A percentile compares a stretch with the other conserved stretches of the same genome.
phyloP scores from a whole-genome alignment of 108 stramenopile species.

The Seminavis robusta region DNA sequence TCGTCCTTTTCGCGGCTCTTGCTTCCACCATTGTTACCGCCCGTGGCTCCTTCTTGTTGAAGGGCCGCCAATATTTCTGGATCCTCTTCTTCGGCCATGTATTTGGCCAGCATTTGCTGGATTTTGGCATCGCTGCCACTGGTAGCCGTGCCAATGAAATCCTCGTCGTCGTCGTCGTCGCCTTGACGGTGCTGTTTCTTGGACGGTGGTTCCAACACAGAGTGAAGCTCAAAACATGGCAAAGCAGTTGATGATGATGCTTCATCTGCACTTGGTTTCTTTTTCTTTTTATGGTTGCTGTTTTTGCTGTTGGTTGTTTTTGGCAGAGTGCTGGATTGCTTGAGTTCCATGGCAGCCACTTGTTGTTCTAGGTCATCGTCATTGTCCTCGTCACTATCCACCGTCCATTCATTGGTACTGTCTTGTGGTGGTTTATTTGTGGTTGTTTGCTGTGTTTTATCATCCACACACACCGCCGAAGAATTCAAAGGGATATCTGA shows the following conservation, averaged over 20 bases:
- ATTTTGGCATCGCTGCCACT: slow-evolving; percentile 56
- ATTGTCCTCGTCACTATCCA: slow-evolving; percentile 21
- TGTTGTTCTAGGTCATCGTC: slow-evolving; percentile 67
- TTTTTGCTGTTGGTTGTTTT: slow-evolving; percentile 8
- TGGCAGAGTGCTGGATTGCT: too few species aligned
- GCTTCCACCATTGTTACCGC: slow-evolving; percentile 8
- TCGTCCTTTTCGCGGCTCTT: slow-evolving; percentile 62
- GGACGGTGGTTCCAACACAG: slow-evolving; percentile 49
- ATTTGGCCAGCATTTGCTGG: slow-evolving; percentile 69
- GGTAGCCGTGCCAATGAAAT: slow-evolving; percentile 52
- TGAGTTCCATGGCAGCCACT: slow-evolving; percentile 34
- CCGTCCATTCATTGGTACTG: slow-evolving; percentile 49
- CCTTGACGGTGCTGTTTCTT: neutral
- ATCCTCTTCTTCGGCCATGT: slow-evolving; percentile 87
- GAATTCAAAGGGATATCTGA: neutral
- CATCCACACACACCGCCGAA: slow-evolving; percentile 5
- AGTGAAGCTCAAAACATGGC: slow-evolving; percentile 34
- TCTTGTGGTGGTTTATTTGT: too few species aligned
- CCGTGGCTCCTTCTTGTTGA: too few species aligned
- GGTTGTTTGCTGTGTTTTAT: neutral
- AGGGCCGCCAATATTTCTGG: slow-evolving; percentile 63
- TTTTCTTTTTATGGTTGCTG: too few species aligned
- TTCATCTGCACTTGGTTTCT: too few species aligned
- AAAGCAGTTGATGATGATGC: too few species aligned
- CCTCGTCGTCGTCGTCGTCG: slow-evolving; percentile 44